Conservation (phyloP, 2,329 filamentous ascomycete species). For the Curvularia verruculosa region DNA sequence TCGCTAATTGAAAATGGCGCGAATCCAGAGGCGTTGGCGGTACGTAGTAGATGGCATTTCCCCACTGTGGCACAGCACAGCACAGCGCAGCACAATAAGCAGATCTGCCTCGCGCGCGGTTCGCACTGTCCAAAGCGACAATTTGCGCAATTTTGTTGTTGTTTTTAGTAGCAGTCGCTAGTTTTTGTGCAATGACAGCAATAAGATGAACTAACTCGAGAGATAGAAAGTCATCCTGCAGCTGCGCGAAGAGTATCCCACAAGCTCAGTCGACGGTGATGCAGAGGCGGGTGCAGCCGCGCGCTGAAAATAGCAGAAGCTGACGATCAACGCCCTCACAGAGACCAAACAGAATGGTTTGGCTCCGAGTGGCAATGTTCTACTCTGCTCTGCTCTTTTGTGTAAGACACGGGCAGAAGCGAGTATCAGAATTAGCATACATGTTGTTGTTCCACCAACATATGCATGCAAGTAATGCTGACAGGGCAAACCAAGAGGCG, state of each 20-base stretch:
- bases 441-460: neutral
- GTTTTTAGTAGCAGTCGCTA: slow-evolving; percentile 1
- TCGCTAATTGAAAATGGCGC: slow-evolving; percentile 97
- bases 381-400: slow-evolving; percentile 4
- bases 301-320: slow-evolving; percentile 22
- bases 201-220: slow-evolving; percentile 9
- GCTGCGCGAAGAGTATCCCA: slow-evolving; percentile 51
- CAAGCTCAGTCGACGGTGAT: slow-evolving; percentile 37
- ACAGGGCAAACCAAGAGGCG: neutral
- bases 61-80: slow-evolving; percentile 18
- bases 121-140: neutral
- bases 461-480: neutral
- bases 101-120: slow-evolving; percentile 20
- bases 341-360: slow-evolving; percentile 13
- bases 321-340: neutral
- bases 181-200: neutral
- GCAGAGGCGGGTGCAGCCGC: slow-evolving; percentile 29
- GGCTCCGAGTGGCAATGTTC: slow-evolving; percentile 6
- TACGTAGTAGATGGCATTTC: slow-evolving; percentile 57
- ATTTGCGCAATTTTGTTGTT: neutral
- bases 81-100: slow-evolving; percentile 2
- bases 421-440: neutral
- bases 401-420: neutral
- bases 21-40: slow-evolving; percentile 91
- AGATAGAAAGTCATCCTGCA: slow-evolving; percentile 55